Base-by-base conservation (phyloP, 179 eudicot species). In the Spinacia oleracea region DNA sequence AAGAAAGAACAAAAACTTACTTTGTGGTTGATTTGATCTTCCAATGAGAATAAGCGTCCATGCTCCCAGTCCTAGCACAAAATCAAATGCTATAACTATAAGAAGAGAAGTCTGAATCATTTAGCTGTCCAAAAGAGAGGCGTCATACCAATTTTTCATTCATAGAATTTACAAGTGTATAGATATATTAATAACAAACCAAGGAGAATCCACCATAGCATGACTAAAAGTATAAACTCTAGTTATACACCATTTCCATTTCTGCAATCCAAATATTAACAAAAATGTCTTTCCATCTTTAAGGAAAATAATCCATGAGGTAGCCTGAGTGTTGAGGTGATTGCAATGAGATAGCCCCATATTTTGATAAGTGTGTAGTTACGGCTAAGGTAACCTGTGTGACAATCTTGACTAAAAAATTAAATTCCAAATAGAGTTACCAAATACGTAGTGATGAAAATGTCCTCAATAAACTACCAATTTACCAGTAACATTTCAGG, bases 11-110 rank as follows among this genome's bases (percentile, higher is more conserved):
- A 11, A 71, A 72, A 80, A 51, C 48, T 74, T 85, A 93, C 97
- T 97, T 94, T 94, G 60, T 94, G 98, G 72, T 87, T 82, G 78
- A 89, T 91, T 86, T 94, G 98, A 77, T 94, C 98, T 87, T 94
- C 86, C 73, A 94, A 81, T 73, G 97, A 89, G 87, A 91, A 94
- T 82, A 94, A 84, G 81, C 87, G 90, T 72, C 93, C 92, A 50
- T 65, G 77, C 86, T 90, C 93, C 96, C 90, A 93, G 70, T 93
- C 81, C 98, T 94, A 77, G 48, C 34, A 51, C 69, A 82, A 29
- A 87, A 83, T 21, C 38, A 71, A 73, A 72, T 46, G 70, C 31
- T 29, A 73, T 63, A 50, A 74, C 31, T 29, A 73, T 63, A 50
- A 74, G 74, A 72, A 23, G 16, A 7, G 29, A 42, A 58, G 27